Evolutionary conservation across 2,329 filamentous ascomycete genomes (phyloP).

Genomic region (Metarhizium humberi): DNA sequence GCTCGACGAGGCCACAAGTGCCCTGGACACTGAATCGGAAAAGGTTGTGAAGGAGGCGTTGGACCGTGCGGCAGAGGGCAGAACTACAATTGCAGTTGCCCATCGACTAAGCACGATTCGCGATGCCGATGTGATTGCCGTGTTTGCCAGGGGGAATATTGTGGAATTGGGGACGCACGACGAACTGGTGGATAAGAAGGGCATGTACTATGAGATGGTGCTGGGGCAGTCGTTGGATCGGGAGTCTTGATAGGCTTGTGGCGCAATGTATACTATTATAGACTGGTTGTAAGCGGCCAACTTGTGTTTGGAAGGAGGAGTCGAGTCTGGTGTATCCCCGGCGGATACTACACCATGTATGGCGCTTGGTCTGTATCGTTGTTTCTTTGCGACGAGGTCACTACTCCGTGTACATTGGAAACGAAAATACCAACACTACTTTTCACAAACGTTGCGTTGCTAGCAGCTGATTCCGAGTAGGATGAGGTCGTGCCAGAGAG

Average conservation of each 20-base stretch:
- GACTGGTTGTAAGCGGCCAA: too few species aligned
- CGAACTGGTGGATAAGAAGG: constrained; percentile 40
- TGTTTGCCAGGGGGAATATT: constrained; percentile 38
- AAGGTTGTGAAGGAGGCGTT: constrained; percentile 55
- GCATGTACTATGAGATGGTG: constrained; percentile 46
- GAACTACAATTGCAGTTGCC: constrained; percentile 55
- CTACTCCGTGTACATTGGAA: too few species aligned
- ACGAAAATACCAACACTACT: too few species aligned
- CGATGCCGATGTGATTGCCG: constrained; percentile 53
- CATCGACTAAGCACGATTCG: constrained; percentile 48
- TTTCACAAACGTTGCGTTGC: too few species aligned
- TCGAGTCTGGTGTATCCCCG: too few species aligned
- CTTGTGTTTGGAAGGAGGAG: too few species aligned
- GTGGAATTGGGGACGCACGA: constrained; percentile 53
- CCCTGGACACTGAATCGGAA: constrained; percentile 57
- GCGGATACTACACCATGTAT: too few species aligned
- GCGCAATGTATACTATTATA: too few species aligned
- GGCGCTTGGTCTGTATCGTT: too few species aligned
- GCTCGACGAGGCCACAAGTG: constrained; percentile 62
- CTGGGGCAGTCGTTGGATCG: constrained; percentile 32
- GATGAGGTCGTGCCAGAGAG: too few species aligned
- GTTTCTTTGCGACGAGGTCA: too few species aligned
- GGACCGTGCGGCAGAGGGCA: constrained; percentile 31
- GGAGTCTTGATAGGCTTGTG: constrained; percentile 10
- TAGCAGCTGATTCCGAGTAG: too few species aligned